Percentiles rank a stretch among this genome's conserved stretches.
phyloP scores from a whole-genome alignment of 805 yeast genomes.

The Barnettozyma salicaria region DNA sequence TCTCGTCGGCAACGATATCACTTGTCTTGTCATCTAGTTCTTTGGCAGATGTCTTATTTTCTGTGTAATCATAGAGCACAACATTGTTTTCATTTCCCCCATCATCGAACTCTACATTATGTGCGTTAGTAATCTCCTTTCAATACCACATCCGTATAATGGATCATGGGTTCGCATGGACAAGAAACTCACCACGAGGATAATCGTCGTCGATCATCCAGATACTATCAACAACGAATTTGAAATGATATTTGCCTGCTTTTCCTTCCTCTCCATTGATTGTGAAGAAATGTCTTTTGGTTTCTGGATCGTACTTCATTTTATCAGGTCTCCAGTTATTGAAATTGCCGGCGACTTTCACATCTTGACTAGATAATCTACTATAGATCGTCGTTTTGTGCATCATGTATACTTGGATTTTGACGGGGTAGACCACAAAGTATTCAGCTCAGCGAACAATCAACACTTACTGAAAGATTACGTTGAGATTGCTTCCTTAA shows the following conservation, averaged over 20 bases:
- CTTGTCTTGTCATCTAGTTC: background rate
- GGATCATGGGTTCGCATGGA: too few relatives aligned
- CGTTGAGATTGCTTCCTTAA: conserved; percentile 1
- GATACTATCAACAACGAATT: conserved; percentile 20
- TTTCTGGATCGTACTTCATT: conserved; percentile 8
- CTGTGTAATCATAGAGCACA: conserved; percentile 16
- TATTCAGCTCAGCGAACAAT: too few relatives aligned
- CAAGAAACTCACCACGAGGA: conserved; percentile 19
- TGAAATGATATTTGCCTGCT: conserved; percentile 22
- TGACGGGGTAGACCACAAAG: too few relatives aligned
- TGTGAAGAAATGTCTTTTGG: conserved; percentile 11
- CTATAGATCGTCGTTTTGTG: conserved; percentile 14
- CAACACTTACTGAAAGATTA: too few relatives aligned
- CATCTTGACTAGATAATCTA: conserved; percentile 13
- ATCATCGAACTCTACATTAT: conserved; percentile 29
- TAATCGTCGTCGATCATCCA: conserved; percentile 20
- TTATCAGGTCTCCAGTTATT: conserved; percentile 28
- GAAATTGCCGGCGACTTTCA: conserved; percentile 35
- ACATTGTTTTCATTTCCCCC: conserved; percentile 36
- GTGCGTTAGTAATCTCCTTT: conserved; percentile 21
- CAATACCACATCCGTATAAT: too few relatives aligned
- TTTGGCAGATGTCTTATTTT: background rate
- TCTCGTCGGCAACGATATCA: conserved; percentile 6
- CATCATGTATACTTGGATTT: background rate
- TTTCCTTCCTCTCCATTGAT: conserved; percentile 11